phyloP scores from a whole-genome alignment of 2,329 filamentous ascomycete species.

The Beauveria scarabaeidicola region DNA sequence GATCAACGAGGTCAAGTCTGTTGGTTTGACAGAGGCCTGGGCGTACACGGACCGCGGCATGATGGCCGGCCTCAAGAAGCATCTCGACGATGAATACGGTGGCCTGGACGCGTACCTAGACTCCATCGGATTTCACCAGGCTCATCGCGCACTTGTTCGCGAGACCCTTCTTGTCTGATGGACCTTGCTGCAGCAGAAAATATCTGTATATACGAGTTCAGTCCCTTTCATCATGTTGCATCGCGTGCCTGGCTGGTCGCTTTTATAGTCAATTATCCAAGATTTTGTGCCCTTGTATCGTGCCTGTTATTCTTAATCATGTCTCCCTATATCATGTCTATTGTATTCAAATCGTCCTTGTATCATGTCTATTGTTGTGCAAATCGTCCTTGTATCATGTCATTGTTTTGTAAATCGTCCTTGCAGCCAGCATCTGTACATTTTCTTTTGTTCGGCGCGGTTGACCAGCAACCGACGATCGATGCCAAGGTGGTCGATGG shows the following conservation, averaged over 20 bases:
- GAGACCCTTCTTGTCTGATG: conserved; percentile 34
- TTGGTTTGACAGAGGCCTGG: conserved; percentile 69
- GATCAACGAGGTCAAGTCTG: conserved; percentile 57
- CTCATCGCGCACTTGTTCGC: conserved; percentile 32
- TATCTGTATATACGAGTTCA: too few relatives aligned
- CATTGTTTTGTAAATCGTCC: conserved; percentile 67
- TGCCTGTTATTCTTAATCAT: too few relatives aligned
- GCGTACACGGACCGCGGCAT: conserved; percentile 56
- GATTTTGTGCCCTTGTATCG: too few relatives aligned
- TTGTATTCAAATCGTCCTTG: too few relatives aligned
- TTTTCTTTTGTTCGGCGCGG: conserved; percentile 81
- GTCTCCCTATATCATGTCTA: too few relatives aligned
- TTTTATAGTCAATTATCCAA: too few relatives aligned
- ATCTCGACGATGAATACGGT: conserved; percentile 56
- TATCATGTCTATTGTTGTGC: too few relatives aligned
- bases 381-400: conserved; percentile 13
- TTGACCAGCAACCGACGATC: conserved; percentile 91
- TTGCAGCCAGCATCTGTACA: conserved; percentile 97
- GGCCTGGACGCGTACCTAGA: conserved; percentile 58
- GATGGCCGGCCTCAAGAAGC: conserved; percentile 47
- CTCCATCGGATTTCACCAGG: conserved; percentile 47
- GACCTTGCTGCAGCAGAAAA: not conserved
- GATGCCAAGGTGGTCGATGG: conserved; percentile 69
- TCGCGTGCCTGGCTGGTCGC: too few relatives aligned
- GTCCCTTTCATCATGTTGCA: too few relatives aligned